These are phyloP conservation scores for Diacronema lutheri DNA, from an alignment of 78 protist species.

Conservation along the genomic window DNA sequence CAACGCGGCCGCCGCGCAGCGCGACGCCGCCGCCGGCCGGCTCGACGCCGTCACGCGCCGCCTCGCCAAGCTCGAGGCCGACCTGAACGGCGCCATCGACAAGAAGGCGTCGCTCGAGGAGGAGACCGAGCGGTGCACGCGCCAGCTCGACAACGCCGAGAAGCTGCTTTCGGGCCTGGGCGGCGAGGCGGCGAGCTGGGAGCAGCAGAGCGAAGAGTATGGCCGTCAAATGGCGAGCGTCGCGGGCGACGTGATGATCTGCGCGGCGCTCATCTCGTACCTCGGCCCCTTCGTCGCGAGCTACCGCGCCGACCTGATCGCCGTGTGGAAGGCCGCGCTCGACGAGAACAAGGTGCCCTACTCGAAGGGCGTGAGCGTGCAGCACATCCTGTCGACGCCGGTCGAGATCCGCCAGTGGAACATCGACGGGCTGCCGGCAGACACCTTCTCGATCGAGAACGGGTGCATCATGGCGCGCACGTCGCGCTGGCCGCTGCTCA, in stretches of 20 bases:
- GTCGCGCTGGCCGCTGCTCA: constrained; percentile 57
- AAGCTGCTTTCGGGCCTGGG: constrained; percentile 46
- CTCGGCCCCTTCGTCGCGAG: constrained; percentile 15
- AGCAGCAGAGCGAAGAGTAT: not conserved
- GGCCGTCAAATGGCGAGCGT: not conserved
- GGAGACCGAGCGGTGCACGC: constrained; percentile 9
- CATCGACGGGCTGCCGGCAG: constrained; percentile 50
- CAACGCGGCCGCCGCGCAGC: not conserved
- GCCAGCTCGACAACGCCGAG: constrained; percentile 63
- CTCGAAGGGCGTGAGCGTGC: too few species aligned
- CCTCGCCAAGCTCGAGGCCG: constrained; percentile 55
- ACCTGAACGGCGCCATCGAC: constrained; percentile 46
- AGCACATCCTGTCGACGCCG: constrained; percentile 13
- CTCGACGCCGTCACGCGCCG: constrained; percentile 33
- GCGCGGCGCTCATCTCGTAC: constrained; percentile 35
- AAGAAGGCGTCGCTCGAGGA: constrained; percentile 50
- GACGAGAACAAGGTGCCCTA: not conserved
- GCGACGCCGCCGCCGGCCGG: constrained; percentile 17
- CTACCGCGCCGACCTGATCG: constrained; percentile 17
- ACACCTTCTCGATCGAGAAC: constrained; percentile 59
- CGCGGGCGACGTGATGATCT: constrained; percentile 38
- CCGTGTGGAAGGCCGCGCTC: constrained; percentile 51
- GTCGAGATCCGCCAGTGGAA: constrained; percentile 54
- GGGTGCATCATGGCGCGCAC: constrained; percentile 40
- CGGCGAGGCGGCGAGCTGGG: constrained; percentile 49